phyloP scores from a whole-genome alignment of 768 basidiomycete genomes.

The Podaxis sp. region DNA sequence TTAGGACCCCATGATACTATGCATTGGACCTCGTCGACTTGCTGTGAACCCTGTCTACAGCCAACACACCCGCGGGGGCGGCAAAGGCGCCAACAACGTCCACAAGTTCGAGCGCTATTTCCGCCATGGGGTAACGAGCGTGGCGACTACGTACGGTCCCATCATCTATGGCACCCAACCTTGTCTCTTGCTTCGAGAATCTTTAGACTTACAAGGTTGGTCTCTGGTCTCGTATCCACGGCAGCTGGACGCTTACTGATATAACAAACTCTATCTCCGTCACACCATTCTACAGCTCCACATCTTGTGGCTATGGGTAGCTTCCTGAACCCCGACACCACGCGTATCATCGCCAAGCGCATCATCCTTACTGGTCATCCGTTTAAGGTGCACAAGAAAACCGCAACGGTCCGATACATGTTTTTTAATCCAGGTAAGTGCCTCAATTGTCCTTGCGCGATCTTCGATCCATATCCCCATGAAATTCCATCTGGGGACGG shows the following conservation, averaged over 20 bases:
- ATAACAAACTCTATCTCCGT: background rate
- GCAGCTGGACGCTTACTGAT: background rate
- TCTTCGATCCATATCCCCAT: constrained; percentile 9
- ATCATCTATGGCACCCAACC: constrained; percentile 83
- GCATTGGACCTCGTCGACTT: constrained; percentile 84
- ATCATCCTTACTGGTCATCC: constrained; percentile 94
- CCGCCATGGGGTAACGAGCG: constrained; percentile 71
- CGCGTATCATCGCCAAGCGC: constrained; percentile 89
- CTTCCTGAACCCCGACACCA: constrained; percentile 86
- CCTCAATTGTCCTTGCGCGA: constrained; percentile 5
- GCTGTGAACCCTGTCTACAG: constrained; percentile 87
- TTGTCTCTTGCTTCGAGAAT: constrained; percentile 73
- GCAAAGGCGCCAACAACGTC: constrained; percentile 91
- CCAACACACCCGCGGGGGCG: constrained; percentile 86
- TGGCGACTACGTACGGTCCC: constrained; percentile 88
- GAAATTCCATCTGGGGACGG: background rate
- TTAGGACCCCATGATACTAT: constrained; percentile 84
- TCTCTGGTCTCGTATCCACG: background rate
- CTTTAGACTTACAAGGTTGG: constrained; percentile 60
- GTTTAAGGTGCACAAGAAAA: constrained; percentile 95
- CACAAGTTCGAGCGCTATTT: constrained; percentile 95
- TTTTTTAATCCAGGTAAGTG: constrained; percentile 84
- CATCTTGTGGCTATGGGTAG: constrained; percentile 87
- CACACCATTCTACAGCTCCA: constrained; percentile 43
- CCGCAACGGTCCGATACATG: constrained; percentile 97